A percentile compares a stretch with the other conserved stretches of the same genome.
These are phyloP conservation scores for Sporobolomyces phaffii DNA, from an alignment of 768 basidiomycete genomes.

Conservation along the genomic window DNA sequence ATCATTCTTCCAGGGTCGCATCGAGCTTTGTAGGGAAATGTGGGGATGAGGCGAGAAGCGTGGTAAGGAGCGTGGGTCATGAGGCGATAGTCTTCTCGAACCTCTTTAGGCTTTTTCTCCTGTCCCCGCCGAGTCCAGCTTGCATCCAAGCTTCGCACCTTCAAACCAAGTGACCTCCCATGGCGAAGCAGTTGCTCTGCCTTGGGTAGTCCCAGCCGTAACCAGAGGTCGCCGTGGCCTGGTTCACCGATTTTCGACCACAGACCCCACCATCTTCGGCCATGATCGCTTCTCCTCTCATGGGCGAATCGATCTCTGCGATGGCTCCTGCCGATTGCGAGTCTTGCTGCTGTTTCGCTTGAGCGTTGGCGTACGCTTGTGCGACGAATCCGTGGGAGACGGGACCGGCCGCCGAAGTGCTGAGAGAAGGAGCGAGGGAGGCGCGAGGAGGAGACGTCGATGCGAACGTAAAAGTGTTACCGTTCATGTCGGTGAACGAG, in stretches of 20 bases:
- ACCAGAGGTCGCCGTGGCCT: neutral
- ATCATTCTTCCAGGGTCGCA: too few relatives aligned
- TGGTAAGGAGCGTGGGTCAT: neutral
- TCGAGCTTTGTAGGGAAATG: slow-evolving; percentile 34
- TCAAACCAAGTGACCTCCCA: neutral
- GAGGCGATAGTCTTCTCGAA: neutral
- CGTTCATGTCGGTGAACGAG: slow-evolving; percentile 36
- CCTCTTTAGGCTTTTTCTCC: neutral
- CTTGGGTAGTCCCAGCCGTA: slow-evolving; percentile 29
- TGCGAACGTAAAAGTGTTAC: slow-evolving; percentile 17
- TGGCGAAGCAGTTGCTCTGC: slow-evolving; percentile 6
- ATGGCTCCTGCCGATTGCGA: too few relatives aligned
- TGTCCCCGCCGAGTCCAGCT: too few relatives aligned
- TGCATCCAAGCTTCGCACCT: too few relatives aligned
- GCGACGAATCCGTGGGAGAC: neutral
- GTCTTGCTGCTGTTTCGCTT: neutral
- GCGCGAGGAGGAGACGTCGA: slow-evolving; percentile 17
- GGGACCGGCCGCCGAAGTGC: neutral
- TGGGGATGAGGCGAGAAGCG: slow-evolving; percentile 22
- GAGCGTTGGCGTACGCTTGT: neutral
- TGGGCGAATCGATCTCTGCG: neutral
- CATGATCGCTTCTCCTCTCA: neutral
- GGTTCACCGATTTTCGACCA: too few relatives aligned
- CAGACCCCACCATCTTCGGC: neutral
- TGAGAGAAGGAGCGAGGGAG: slow-evolving; percentile 1